Percentiles rank a stretch among this genome's conserved stretches.
These are phyloP conservation scores for Candida pseudoglaebosa DNA, from an alignment of 805 yeast species.

Conservation along the genomic window DNA sequence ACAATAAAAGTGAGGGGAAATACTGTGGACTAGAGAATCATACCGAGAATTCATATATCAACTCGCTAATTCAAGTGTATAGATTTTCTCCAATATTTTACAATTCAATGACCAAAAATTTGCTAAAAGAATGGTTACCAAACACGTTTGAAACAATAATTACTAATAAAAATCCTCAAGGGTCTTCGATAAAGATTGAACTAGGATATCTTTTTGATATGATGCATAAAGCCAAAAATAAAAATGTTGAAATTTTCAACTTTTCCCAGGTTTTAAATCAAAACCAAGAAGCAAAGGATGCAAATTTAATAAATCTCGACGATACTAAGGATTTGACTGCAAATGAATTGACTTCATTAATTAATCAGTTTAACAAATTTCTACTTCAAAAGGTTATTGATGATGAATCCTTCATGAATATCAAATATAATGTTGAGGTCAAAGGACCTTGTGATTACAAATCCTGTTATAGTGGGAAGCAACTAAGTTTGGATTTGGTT, in stretches of 20 bases:
- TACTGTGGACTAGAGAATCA: conserved; percentile 86
- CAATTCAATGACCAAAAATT: conserved; percentile 54
- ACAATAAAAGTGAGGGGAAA: conserved; percentile 58
- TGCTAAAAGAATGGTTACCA: conserved; percentile 48
- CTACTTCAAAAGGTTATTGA: conserved; percentile 47
- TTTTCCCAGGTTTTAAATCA: conserved; percentile 46
- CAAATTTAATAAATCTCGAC: conserved; percentile 53
- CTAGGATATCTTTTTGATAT: conserved; percentile 88
- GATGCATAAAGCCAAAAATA: conserved; percentile 77
- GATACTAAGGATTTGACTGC: conserved; percentile 43
- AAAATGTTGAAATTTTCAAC: conserved; percentile 77
- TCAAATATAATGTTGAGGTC: conserved; percentile 40
- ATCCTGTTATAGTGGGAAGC: conserved; percentile 8
- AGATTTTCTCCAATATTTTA: conserved; percentile 72
- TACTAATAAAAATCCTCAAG: conserved; percentile 29
- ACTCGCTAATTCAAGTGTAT: conserved; percentile 75
- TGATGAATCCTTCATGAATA: conserved; percentile 44
- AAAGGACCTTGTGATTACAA: conserved; percentile 24
- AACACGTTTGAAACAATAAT: conserved; percentile 29
- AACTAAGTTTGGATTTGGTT: conserved; percentile 42
- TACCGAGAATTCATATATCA: conserved; percentile 66
- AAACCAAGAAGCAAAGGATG: conserved; percentile 43
- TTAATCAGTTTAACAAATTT: conserved; percentile 57
- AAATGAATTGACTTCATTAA: conserved; percentile 38
- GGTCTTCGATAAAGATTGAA: conserved; percentile 65